These are phyloP conservation scores for Candida krabiensis DNA, from an alignment of 805 yeast genomes.

Conservation along the genomic window DNA sequence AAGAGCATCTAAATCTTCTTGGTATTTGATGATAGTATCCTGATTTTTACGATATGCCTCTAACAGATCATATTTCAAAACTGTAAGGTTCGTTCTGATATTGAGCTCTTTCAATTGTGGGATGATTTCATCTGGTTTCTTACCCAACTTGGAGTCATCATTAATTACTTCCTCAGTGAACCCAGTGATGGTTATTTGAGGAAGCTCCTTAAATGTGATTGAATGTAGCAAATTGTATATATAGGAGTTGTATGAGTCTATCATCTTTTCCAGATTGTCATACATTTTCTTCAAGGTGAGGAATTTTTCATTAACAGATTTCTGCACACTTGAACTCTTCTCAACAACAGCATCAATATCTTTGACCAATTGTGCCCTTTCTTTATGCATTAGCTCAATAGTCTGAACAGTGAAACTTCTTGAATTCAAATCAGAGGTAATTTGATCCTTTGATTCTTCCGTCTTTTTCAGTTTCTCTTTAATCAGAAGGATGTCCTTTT, in stretches of 20 bases:
- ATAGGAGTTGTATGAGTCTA: conserved; percentile 56
- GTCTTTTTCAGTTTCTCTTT: conserved; percentile 39
- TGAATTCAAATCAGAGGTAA: conserved; percentile 44
- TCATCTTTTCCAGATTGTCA: conserved; percentile 50
- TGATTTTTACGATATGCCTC: conserved; percentile 49
- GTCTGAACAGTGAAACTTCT: conserved; percentile 63
- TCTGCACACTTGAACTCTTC: conserved; percentile 45
- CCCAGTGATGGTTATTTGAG: conserved; percentile 23
- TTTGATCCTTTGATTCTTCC: conserved; percentile 38
- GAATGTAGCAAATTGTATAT: conserved; percentile 48
- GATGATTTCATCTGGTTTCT: conserved; percentile 42
- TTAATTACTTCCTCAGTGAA: conserved; percentile 27
- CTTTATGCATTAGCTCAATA: conserved; percentile 61
- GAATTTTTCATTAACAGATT: conserved; percentile 49
- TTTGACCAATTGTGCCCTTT: conserved; percentile 57
- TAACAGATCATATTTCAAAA: conserved; percentile 47
- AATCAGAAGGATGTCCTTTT: conserved; percentile 49
- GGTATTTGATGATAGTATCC: conserved; percentile 57
- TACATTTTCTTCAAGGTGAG: conserved; percentile 47
- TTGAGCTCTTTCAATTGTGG: conserved; percentile 35
- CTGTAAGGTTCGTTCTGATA: conserved; percentile 36
- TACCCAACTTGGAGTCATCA: conserved; percentile 46
- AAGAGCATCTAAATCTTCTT: conserved; percentile 57
- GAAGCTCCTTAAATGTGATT: conserved; percentile 21
- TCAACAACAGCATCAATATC: conserved; percentile 45